These are phyloP conservation scores for Magnaporthiopsis rhizophila DNA, from an alignment of 2,329 filamentous ascomycete species.

Conservation along the genomic window DNA sequence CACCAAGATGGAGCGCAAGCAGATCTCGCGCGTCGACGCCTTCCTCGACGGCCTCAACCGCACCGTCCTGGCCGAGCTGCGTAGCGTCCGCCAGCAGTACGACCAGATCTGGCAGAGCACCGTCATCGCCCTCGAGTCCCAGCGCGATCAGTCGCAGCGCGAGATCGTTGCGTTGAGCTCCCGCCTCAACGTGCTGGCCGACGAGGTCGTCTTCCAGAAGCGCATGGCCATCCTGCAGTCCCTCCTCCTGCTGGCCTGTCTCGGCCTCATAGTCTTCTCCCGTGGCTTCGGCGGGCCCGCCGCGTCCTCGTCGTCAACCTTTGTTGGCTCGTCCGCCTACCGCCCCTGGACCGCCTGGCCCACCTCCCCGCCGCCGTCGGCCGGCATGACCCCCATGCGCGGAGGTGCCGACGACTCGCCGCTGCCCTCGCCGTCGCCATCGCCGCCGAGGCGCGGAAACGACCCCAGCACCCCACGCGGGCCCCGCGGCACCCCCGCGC, in stretches of 20 bases:
- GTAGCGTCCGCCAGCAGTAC: slow-evolving; percentile 73
- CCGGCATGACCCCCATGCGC: slow-evolving; percentile 8
- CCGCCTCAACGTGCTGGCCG: slow-evolving; percentile 80
- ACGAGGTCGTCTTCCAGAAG: slow-evolving; percentile 82
- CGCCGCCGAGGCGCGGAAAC: slow-evolving; percentile 5
- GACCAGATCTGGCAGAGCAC: slow-evolving; percentile 97
- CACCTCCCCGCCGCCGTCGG: slow-evolving; percentile 22
- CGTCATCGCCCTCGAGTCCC: slow-evolving; percentile 80
- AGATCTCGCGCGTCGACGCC: slow-evolving; percentile 70
- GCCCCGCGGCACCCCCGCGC: slow-evolving; percentile 2
- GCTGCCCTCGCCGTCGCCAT: slow-evolving; percentile 5
- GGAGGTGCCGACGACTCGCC: slow-evolving; percentile 10
- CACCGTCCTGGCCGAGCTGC: slow-evolving; percentile 76
- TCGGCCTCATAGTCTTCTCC: slow-evolving; percentile 80
- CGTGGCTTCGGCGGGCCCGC: slow-evolving; percentile 33
- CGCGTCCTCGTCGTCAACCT: slow-evolving; percentile 15
- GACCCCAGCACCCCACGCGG: not conserved
- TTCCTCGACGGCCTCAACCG: slow-evolving; percentile 82
- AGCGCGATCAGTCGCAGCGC: slow-evolving; percentile 73
- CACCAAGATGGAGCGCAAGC: slow-evolving; percentile 76
- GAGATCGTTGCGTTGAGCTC: slow-evolving; percentile 77
- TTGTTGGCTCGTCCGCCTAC: slow-evolving; percentile 11
- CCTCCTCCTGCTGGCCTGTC: slow-evolving; percentile 75
- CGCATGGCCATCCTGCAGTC: slow-evolving; percentile 91
- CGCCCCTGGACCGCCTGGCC: slow-evolving; percentile 11